phyloP scores from a whole-genome alignment of 345 rosid genomes.

The Salix purpurea region DNA sequence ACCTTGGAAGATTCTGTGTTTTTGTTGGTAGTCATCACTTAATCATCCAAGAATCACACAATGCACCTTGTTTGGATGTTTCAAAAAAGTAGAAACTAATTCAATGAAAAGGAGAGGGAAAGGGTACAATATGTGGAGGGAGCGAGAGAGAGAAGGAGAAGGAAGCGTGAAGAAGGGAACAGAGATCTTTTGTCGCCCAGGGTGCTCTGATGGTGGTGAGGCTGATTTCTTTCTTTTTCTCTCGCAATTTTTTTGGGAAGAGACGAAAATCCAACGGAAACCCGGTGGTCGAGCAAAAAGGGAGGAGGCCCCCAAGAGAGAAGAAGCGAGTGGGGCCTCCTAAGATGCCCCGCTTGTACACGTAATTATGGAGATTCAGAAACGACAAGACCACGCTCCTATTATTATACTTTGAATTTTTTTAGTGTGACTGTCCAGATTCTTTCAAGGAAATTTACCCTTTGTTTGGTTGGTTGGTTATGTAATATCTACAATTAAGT shows the following conservation, averaged over 20 bases:
- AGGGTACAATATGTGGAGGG: neutral
- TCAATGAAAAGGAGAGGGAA: neutral
- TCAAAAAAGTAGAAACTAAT: no score
- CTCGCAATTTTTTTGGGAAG: neutral
- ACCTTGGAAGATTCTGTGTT: slow-evolving; percentile 45
- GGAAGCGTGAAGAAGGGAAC: slow-evolving; percentile 4
- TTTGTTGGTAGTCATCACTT: slow-evolving; percentile 14
- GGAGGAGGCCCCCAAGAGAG: slow-evolving; percentile 14
- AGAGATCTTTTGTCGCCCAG: neutral
- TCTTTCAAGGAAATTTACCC: neutral
- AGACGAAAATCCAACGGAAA: slow-evolving; percentile 24
- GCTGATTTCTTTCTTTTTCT: neutral
- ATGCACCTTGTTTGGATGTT: neutral
- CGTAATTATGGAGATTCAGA: slow-evolving; percentile 15
- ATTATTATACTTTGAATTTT: no score
- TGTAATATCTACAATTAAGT: neutral
- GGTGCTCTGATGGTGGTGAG: neutral
- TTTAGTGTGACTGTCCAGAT: neutral
- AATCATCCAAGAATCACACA: slow-evolving; percentile 12
- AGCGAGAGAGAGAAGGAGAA: neutral
- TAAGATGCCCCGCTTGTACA: slow-evolving; percentile 30
- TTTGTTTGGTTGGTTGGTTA: no score
- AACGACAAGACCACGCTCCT: neutral
- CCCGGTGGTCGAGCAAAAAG: slow-evolving; percentile 32
- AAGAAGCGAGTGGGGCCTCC: slow-evolving; percentile 15